phyloP scores from a whole-genome alignment of 768 basidiomycete genomes.

The Myochromella boudieri region DNA sequence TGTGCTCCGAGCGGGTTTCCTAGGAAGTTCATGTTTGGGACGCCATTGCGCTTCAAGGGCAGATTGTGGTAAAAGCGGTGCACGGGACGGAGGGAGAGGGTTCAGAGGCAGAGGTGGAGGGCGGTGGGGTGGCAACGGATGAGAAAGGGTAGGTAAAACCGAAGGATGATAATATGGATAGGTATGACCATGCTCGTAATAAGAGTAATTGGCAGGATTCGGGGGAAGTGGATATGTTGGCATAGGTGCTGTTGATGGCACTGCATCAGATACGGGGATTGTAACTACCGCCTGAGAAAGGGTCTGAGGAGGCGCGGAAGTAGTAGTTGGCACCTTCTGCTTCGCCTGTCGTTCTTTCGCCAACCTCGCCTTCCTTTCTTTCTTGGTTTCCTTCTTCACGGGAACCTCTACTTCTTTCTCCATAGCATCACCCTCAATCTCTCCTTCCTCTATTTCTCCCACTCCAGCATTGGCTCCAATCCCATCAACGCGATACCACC shows the following conservation, averaged over 20 bases:
- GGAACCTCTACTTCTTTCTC: conserved; percentile 20
- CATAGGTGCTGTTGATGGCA: not conserved
- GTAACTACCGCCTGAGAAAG: not conserved
- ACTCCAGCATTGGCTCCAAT: conserved; percentile 38
- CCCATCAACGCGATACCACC: conserved; percentile 49
- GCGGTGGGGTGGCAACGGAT: conserved; percentile 3
- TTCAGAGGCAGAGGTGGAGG: not conserved
- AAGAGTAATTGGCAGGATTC: not conserved
- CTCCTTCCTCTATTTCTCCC: conserved; percentile 50
- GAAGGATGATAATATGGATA: conserved; percentile 9
- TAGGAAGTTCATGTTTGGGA: conserved; percentile 10
- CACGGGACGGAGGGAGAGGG: not conserved
- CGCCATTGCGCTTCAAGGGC: conserved; percentile 16
- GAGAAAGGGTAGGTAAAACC: conserved; percentile 6
- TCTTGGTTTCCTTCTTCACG: conserved; percentile 30
- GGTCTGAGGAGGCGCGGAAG: not conserved
- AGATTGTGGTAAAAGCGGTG: conserved; percentile 12
- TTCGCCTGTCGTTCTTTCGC: conserved; percentile 18
- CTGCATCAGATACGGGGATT: too few relatives aligned
- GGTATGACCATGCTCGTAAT: not conserved
- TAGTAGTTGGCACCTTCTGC: conserved; percentile 12
- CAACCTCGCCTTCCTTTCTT: conserved; percentile 26
- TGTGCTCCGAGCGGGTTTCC: conserved; percentile 6
- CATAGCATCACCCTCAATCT: conserved; percentile 42
- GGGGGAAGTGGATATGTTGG: not conserved